Evolutionary conservation across 768 basidiomycete species (phyloP), one percentile per base, ranked within the genome.

Genomic region (Termitomyces sp.): DNA sequence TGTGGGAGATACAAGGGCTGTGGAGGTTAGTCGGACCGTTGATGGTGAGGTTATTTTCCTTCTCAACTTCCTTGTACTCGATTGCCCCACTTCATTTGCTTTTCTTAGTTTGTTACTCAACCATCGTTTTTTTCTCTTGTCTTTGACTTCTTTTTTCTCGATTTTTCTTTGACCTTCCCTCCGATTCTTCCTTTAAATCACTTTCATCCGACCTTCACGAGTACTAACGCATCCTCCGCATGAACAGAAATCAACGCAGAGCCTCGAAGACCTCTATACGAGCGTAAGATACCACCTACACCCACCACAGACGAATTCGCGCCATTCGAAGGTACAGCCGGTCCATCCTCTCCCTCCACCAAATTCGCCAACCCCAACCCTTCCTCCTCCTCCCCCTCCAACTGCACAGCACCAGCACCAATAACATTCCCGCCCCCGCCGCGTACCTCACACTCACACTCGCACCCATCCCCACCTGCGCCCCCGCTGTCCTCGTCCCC

Each of bases 11-110:
- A 86, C 84, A 57, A 82, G 88, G 54, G 92, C 92, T 2, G 91
- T 98, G 2, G 96, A 98, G 71, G 93, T 98, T 71, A 94, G 93
- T 71, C 86, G 86, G 15, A 85, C 94, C 3, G 89, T 96, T 1
- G 96, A 98, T 77, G 96, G 96, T 91, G 63, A 67, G 86, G 72
- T 17, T 31, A 32, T 56, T 11, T 11, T 17, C 9, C 45, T 12
- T 20, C 46, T 31, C 43, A 53, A 14, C 8, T 29, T 46, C 37
- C 11, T 40, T 14, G 25, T 25, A 25, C 25, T 25, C 25, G 25
- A 25, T 25, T 25, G 25, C 25, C 25, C 25, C 1, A 25, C 25
- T 25, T 25, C 1, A 25, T 25, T 25, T 25, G 25, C 25, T 25
- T 25, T 25, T 25, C 1, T 25, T 1, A 1, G 25, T 25, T 25